Evolutionary conservation across 1,284 basidiomycete species (phyloP).

Genomic region (Rhodotorula sp.): DNA sequence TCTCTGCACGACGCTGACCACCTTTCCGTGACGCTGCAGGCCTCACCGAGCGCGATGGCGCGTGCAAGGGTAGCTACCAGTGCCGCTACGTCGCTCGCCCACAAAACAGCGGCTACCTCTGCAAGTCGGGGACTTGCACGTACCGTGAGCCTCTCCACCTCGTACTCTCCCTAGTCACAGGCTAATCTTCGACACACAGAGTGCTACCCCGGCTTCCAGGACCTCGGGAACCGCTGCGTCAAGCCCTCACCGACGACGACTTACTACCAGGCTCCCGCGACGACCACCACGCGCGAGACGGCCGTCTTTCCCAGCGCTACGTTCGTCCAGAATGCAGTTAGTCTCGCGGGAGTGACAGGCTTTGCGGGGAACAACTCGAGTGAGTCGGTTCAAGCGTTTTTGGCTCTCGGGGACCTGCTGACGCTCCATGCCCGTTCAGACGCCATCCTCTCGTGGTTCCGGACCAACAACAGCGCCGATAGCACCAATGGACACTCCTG

Average conservation of each 20-base stretch:
- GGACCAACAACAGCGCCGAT: conserved; percentile 20
- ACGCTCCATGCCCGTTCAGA: neutral
- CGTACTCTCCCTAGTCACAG: too few species aligned
- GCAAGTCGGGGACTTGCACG: conserved; percentile 1
- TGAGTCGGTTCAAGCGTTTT: neutral
- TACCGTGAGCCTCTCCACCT: conserved; percentile 6
- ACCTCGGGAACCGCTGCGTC: conserved; percentile 1
- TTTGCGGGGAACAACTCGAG: conserved; percentile 18
- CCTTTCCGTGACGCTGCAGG: neutral
- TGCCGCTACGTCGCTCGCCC: conserved; percentile 12
- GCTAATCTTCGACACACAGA: neutral
- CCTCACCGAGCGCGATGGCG: conserved; percentile 1
- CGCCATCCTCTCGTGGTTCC: conserved; percentile 28
- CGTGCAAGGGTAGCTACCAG: conserved; percentile 12
- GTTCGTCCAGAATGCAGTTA: neutral
- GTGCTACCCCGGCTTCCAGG: conserved; percentile 9
- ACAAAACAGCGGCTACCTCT: neutral
- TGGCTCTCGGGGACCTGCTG: neutral
- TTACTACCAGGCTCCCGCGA: neutral
- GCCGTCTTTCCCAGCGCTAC: neutral
- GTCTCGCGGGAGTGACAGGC: neutral
- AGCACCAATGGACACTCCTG: conserved; percentile 36
- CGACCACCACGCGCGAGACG: neutral
- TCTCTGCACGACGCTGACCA: neutral
- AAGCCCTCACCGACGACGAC: neutral